phyloP scores from a whole-genome alignment of 2,329 filamentous ascomycete genomes.

The Fusarium sp. region DNA sequence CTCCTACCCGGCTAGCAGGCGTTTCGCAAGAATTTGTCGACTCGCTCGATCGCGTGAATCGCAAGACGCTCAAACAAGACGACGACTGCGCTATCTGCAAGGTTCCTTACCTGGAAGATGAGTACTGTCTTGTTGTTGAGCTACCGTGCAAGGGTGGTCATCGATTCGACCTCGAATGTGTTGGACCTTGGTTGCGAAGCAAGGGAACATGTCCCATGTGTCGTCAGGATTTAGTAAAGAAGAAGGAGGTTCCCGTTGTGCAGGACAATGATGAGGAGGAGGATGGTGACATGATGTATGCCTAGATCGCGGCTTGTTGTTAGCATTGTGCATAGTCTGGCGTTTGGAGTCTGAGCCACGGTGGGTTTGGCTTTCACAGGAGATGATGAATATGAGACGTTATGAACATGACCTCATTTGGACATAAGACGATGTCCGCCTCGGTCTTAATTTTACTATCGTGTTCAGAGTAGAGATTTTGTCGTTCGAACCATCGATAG shows the following conservation, averaged over 20 bases:
- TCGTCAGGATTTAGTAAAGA: constrained; percentile 69
- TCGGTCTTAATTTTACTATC: neutral
- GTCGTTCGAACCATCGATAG: neutral
- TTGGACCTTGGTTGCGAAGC: constrained; percentile 72
- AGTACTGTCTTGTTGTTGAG: constrained; percentile 72
- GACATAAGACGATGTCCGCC: neutral
- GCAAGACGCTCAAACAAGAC: constrained; percentile 62
- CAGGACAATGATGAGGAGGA: constrained; percentile 65
- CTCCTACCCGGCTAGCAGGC: constrained; percentile 65
- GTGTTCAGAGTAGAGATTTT: neutral
- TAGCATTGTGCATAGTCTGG: constrained; percentile 42
- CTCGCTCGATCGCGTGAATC: constrained; percentile 67
- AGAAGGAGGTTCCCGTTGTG: constrained; percentile 60
- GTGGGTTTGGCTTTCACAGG: constrained; percentile 24
- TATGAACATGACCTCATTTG: constrained; percentile 11
- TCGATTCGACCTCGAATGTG: constrained; percentile 75
- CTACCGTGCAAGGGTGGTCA: constrained; percentile 71
- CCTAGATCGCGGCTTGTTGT: constrained; percentile 38
- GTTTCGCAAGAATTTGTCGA: constrained; percentile 72
- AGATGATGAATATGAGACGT: constrained; percentile 13
- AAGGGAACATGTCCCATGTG: constrained; percentile 75
- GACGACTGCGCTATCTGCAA: constrained; percentile 73
- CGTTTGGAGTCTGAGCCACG: constrained; percentile 47
- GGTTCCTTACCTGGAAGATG: constrained; percentile 70
- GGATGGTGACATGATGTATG: constrained; percentile 63